These are phyloP conservation scores for Plasmodium adleri DNA, from an alignment of 169 alveolate species.

Conservation along the genomic window DNA sequence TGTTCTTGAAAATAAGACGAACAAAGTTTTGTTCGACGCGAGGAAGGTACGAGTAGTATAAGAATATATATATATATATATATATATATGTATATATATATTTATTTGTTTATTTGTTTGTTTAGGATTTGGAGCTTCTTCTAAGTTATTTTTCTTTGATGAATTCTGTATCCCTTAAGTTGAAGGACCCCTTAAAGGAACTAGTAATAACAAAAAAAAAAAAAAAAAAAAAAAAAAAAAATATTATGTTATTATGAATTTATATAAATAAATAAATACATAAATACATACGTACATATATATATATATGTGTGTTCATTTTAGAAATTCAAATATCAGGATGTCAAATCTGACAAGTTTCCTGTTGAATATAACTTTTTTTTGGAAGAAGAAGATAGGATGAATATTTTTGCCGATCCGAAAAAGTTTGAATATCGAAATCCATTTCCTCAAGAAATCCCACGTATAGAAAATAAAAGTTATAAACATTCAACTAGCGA, in stretches of 20 bases:
- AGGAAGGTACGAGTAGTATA: slow-evolving; percentile 13
- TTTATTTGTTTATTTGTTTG: neutral
- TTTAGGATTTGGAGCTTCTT: slow-evolving; percentile 53
- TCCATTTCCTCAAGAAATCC: slow-evolving; percentile 15
- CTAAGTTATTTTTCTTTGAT: slow-evolving; percentile 59
- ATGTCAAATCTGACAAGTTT: slow-evolving; percentile 4
- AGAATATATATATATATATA: neutral
- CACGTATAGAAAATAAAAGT: slow-evolving; percentile 34
- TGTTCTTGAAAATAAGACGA: slow-evolving; percentile 63
- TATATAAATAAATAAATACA: neutral
- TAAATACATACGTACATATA: neutral
- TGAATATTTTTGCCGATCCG: slow-evolving; percentile 52
- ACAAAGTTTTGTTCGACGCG: slow-evolving; percentile 71
- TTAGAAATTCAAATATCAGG: slow-evolving; percentile 27
- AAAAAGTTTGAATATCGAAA: slow-evolving; percentile 11
- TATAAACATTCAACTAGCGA: slow-evolving; percentile 12
- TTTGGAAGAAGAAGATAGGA: slow-evolving; percentile 63
- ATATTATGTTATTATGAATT: no score
- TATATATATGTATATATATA: neutral
- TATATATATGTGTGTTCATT: neutral
- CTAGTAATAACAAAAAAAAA: slow-evolving; percentile 28
- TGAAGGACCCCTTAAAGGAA: slow-evolving; percentile 69
- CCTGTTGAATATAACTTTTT: slow-evolving; percentile 63
- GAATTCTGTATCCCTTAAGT: slow-evolving; percentile 65
- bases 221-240: neutral